Evolutionary conservation across 805 yeast genomes (phyloP).

Genomic region (Priceomyces fermenticarens): DNA sequence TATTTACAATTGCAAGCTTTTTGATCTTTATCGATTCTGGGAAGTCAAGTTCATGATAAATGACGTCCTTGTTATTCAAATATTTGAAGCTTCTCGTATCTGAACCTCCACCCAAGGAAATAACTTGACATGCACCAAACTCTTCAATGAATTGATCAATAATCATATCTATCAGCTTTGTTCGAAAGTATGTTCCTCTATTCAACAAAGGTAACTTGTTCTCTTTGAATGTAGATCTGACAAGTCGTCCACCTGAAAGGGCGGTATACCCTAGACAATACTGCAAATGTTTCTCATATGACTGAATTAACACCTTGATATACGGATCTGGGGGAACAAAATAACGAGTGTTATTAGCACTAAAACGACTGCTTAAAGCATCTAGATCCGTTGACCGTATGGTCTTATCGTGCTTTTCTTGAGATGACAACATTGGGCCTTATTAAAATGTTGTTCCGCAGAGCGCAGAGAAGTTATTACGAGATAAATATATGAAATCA

Average conservation of each 20-base stretch:
- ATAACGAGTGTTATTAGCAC: constrained; percentile 50
- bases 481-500: not conserved
- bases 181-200: constrained; percentile 66
- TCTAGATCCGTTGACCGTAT: constrained; percentile 64
- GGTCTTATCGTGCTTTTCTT: constrained; percentile 37
- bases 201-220: constrained; percentile 64
- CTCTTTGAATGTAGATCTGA: constrained; percentile 37
- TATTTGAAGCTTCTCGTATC: constrained; percentile 65
- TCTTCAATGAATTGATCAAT: constrained; percentile 40
- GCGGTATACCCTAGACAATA: constrained; percentile 36
- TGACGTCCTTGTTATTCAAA: constrained; percentile 31
- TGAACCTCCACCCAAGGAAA: constrained; percentile 80
- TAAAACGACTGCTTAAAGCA: constrained; percentile 63
- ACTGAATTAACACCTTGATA: constrained; percentile 28
- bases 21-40: constrained; percentile 51
- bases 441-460: not conserved
- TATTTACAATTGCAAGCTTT: constrained; percentile 41
- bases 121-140: constrained; percentile 42
- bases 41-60: constrained; percentile 65
- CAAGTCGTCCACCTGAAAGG: constrained; percentile 37
- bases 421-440: constrained; percentile 27
- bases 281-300: constrained; percentile 37
- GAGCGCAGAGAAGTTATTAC: not conserved
- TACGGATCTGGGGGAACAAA: constrained; percentile 38
- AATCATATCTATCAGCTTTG: constrained; percentile 48